phyloP scores from a whole-genome alignment of 306 rosid species.

The Quercus parvula region DNA sequence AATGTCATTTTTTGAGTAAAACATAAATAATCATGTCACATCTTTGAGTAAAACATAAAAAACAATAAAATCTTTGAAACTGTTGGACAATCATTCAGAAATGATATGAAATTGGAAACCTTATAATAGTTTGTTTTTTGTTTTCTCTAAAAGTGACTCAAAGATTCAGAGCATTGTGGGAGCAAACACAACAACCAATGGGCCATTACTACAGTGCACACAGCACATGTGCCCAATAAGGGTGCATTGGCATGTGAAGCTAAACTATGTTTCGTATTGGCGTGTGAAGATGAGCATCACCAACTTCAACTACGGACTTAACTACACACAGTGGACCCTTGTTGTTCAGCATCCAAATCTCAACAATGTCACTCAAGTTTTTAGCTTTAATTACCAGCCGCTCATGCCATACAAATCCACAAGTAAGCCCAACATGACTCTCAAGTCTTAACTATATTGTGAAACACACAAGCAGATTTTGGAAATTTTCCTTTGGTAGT shows the following conservation, averaged over 20 bases:
- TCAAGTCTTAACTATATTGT: neutral
- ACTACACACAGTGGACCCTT: slow-evolving; percentile 75
- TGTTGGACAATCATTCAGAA: no score
- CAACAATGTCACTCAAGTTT: slow-evolving; percentile 82
- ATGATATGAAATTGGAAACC: no score
- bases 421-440: slow-evolving; percentile 41
- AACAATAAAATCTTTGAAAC: no score
- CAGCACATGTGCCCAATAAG: slow-evolving; percentile 76
- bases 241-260: slow-evolving; percentile 85
- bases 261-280: slow-evolving; percentile 77
- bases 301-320: slow-evolving; percentile 66
- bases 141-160: slow-evolving; percentile 43
- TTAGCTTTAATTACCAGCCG: slow-evolving; percentile 79
- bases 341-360: slow-evolving; percentile 87
- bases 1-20: no score
- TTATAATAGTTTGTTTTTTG: no score
- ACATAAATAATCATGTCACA: no score
- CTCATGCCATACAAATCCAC: slow-evolving; percentile 76
- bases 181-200: slow-evolving; percentile 39
- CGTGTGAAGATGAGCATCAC: slow-evolving; percentile 73
- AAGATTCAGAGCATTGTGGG: slow-evolving; percentile 45
- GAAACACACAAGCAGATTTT: neutral
- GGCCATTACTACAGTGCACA: slow-evolving; percentile 80
- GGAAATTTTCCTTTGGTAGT: neutral
- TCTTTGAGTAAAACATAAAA: no score